A percentile compares a stretch with the other conserved stretches of the same genome.
Evolutionary conservation across 306 rosid species (phyloP).

Genomic region (Benincasa hispida): DNA sequence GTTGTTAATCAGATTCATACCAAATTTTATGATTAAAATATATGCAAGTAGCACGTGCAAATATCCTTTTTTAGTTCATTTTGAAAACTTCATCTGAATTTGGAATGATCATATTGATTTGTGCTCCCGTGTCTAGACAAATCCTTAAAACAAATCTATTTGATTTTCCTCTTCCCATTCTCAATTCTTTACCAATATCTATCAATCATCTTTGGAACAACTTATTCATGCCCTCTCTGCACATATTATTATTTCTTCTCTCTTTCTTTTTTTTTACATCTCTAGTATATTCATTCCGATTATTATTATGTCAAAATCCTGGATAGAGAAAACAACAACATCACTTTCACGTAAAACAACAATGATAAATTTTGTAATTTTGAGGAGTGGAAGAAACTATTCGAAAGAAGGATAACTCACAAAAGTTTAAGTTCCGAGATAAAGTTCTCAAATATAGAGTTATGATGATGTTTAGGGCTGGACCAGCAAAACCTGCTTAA

Average conservation of each 20-base stretch:
- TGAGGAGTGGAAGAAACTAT: too few species aligned
- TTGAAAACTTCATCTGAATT: background rate
- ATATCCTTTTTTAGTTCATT: background rate
- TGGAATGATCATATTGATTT: background rate
- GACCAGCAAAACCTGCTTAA: too few species aligned
- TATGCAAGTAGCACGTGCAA: background rate
- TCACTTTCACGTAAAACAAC: too few species aligned
- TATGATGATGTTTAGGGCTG: too few species aligned
- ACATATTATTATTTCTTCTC: background rate
- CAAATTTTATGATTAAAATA: background rate
- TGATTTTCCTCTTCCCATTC: background rate
- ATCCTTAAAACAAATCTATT: background rate
- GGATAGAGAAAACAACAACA: too few species aligned
- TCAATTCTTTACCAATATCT: background rate
- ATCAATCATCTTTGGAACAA: background rate
- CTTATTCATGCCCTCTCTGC: background rate
- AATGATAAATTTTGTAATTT: too few species aligned
- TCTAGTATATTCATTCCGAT: too few species aligned
- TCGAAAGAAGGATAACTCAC: too few species aligned
- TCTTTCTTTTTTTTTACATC: too few species aligned
- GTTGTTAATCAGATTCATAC: background rate
- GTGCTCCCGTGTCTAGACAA: background rate
- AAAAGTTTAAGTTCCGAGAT: too few species aligned
- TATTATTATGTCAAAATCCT: too few species aligned
- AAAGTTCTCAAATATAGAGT: too few species aligned